These are phyloP conservation scores for Lactarius hatsudake DNA, from an alignment of 768 basidiomycete genomes.

Conservation along the genomic window DNA sequence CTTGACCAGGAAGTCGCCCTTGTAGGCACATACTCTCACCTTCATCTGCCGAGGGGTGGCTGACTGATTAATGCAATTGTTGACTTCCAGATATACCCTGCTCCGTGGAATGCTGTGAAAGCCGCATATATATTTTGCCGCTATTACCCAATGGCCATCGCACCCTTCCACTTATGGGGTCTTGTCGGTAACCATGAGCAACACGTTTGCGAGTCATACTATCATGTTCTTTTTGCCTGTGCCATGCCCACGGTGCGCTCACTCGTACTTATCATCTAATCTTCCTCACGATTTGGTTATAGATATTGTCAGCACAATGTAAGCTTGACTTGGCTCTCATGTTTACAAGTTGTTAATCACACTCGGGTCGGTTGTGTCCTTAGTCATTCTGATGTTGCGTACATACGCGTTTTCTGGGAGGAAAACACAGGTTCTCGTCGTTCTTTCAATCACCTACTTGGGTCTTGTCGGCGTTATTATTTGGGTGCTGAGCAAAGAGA, in stretches of 20 bases:
- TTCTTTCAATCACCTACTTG: slow-evolving; percentile 6
- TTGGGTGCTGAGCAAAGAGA: slow-evolving; percentile 12
- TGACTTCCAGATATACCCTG: slow-evolving; percentile 17
- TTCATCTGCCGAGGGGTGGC: not conserved
- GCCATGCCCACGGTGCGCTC: slow-evolving; percentile 18
- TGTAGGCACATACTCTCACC: not conserved
- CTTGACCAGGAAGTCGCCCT: slow-evolving; percentile 19
- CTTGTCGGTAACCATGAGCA: not conserved
- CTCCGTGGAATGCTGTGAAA: slow-evolving; percentile 19
- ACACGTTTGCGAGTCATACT: not conserved
- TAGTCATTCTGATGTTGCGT: slow-evolving; percentile 27
- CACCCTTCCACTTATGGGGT: slow-evolving; percentile 23
- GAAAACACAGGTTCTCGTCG: not conserved
- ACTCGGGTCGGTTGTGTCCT: not conserved
- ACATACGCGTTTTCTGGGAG: slow-evolving; percentile 24
- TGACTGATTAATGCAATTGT: not conserved
- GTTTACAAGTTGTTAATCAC: slow-evolving; percentile 1
- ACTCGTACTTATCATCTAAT: not conserved
- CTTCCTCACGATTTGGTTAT: not conserved
- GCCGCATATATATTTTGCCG: slow-evolving; percentile 24
- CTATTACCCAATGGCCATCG: slow-evolving; percentile 19
- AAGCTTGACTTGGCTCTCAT: not conserved
- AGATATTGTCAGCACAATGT: slow-evolving; percentile 22
- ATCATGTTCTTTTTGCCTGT: slow-evolving; percentile 18
- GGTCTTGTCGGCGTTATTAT: slow-evolving; percentile 8